A percentile compares a stretch with the other conserved stretches of the same genome.
Evolutionary conservation across 257 asterid species (phyloP).

Genomic region (Plantago elongata): DNA sequence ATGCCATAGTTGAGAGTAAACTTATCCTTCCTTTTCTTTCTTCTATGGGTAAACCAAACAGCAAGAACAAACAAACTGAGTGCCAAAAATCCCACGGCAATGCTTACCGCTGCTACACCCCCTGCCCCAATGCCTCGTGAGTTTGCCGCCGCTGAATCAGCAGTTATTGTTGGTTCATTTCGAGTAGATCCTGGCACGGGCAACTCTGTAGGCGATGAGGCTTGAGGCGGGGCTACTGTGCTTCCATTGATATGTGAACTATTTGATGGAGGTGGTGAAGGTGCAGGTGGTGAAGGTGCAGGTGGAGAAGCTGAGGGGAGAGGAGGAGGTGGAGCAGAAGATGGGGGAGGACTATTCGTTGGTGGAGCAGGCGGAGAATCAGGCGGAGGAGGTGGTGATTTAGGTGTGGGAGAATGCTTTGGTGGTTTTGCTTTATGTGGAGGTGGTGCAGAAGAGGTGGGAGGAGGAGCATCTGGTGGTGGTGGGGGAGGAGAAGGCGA

Average conservation of each 20-base stretch:
- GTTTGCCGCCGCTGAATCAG: constrained; percentile 31
- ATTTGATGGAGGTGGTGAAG: constrained; percentile 39
- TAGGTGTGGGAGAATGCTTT: constrained; percentile 37
- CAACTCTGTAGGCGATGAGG: constrained; percentile 43
- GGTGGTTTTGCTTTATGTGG: constrained; percentile 41
- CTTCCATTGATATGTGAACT: constrained; percentile 30
- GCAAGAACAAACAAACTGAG: constrained; percentile 55
- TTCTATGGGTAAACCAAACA: constrained; percentile 49
- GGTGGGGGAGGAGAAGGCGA: constrained; percentile 44
- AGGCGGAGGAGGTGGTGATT: constrained; percentile 37
- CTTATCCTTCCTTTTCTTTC: constrained; percentile 48
- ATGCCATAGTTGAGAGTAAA: constrained; percentile 37
- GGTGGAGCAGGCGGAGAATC: constrained; percentile 35
- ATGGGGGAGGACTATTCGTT: constrained; percentile 17
- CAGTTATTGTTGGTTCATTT: constrained; percentile 33
- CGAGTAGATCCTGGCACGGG: constrained; percentile 60
- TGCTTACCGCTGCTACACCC: constrained; percentile 49
- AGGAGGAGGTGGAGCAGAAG: constrained; percentile 22
- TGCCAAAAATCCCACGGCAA: constrained; percentile 55
- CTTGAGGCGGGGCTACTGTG: constrained; percentile 30
- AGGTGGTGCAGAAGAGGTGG: constrained; percentile 39
- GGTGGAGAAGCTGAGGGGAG: constrained; percentile 32
- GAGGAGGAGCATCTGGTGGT: constrained; percentile 34
- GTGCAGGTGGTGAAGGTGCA: constrained; percentile 32
- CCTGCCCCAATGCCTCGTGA: constrained; percentile 39